A percentile compares a stretch with the other conserved stretches of the same genome.
phyloP scores from a whole-genome alignment of 2,329 filamentous ascomycete genomes.

The Stagonosporopsis tanaceti region DNA sequence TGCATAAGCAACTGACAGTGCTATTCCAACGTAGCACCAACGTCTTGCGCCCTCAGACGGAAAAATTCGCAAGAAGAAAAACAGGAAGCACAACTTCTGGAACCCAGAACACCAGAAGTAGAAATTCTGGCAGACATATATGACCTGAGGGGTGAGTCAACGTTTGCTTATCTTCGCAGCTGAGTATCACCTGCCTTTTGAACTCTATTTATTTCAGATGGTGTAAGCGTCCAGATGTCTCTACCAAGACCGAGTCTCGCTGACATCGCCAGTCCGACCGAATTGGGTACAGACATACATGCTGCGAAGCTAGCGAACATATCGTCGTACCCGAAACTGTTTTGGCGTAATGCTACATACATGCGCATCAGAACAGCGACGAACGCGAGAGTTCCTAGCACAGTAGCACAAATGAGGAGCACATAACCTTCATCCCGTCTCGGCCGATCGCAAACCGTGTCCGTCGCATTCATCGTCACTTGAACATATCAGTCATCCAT shows the following conservation, averaged over 20 bases:
- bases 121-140: constrained; percentile 35
- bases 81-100: constrained; percentile 36
- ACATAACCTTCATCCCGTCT: no score
- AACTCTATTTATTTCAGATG: constrained; percentile 53
- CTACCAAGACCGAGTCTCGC: neutral
- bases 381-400: no score
- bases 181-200: constrained; percentile 16
- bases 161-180: neutral
- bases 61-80: constrained; percentile 38
- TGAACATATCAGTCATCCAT: no score
- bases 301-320: constrained; percentile 41
- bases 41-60: constrained; percentile 24
- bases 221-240: constrained; percentile 53
- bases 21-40: constrained; percentile 27
- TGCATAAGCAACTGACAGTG: constrained; percentile 1
- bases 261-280: neutral
- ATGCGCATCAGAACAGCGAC: no score
- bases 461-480: no score
- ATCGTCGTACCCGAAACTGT: constrained; percentile 3
- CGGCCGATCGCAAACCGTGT: no score
- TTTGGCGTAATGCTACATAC: neutral
- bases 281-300: neutral
- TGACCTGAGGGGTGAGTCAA: constrained; percentile 14
- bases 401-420: no score
- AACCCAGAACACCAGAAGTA: constrained; percentile 34